Evolutionary conservation across 306 rosid species (phyloP), one percentile per base, ranked within the genome.

Genomic region (Inga laurina): DNA sequence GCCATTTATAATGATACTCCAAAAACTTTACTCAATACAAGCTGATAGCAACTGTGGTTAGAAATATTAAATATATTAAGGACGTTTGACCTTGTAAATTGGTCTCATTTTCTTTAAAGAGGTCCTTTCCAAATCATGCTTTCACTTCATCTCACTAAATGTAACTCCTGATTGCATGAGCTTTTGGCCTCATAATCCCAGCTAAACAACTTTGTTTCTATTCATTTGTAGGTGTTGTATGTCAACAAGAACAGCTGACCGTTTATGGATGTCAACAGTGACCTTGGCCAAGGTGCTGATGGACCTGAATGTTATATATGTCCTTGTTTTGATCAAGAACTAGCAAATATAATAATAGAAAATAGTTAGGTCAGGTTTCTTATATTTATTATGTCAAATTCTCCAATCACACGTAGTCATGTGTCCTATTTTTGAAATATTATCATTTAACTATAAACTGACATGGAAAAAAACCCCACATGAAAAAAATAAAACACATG

Each of bases 171-270:
- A 44, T 45, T 46, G 39, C 7, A 72, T 45, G 39, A 44, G 9
- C 46, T 24, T 72, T 24, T 24, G 22, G 8, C 39, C 41, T 5
- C 2, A 10, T 45, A 79, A 21, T 70, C 56, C 69, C 59, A 35
- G 52, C 34, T 81, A 24, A 72, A 56, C 59, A 37, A 77, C 65
- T 59, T 78, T 19, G 80, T 78, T 83, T 59, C 77, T 80, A 69
- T 37, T 84, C 39, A 56, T 81, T 32, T 83, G 13, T 83, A 95
- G 99, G 85, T 89, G 92, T 89, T 80, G 88, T 84, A 84, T 95
- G 89, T 93, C 99, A 82, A 92, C 97, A 79, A 91, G 99, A 83
- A 91, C 94, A 68, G 88, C 97, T 4, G 89, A 95, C 79, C 92
- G 88, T 70, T 90, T 88, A 78, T 92, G 90, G 89, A 82, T 84